Base-by-base conservation (phyloP, 495 filamentous ascomycete species). In the Penicillium herquei region DNA sequence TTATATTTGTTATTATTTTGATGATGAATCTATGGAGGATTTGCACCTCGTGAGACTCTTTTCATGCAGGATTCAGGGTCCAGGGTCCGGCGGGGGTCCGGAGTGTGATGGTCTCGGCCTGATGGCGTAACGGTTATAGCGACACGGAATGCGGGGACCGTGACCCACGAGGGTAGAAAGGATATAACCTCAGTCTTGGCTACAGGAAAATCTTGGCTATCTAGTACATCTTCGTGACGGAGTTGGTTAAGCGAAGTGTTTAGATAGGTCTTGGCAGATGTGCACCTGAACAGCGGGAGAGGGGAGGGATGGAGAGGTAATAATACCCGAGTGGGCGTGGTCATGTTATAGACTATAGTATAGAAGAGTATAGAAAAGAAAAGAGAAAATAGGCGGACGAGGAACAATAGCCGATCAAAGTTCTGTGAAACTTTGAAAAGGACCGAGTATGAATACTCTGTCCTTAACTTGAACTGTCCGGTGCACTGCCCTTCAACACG, bases 401-500 rank as follows among this genome's bases (percentile, higher is more conserved):
- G 35, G 9, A 39, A n/a, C 2, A 39, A 39, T 39, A 39, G 35
- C 8, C 35, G 35, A 39, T 39, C 35, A 39, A 1, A n/a, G 35
- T n/a, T n/a, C 6, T 12, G 18, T 44, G 17, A 44, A 5, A 7
- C 42, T 30, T 30, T 17, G 3, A 6, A 31, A 3, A 30, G 9
- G 7, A 1, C 21, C 8, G 42, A 13, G 9, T 30, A 18, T 12
- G 21, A 26, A 30, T 13, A 33, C n/a, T 13, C 34, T 16, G 16
- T 8, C 16, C n/a, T n/a, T n/a, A n/a, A n/a, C n/a, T n/a, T 30
- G 8, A 51, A n/a, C 10, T 31, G 14, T 18, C 14, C 3, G 26
- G 21, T 17, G 52, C 50, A 46, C 49, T 47, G 7, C 55, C 53
- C 17, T 35, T 54, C 33, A 65, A 45, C 13, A 58, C 31, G 37